Percentiles rank a stretch among this genome's conserved stretches.
Conservation (phyloP, 345 rosid species). For the Salix purpurea region DNA sequence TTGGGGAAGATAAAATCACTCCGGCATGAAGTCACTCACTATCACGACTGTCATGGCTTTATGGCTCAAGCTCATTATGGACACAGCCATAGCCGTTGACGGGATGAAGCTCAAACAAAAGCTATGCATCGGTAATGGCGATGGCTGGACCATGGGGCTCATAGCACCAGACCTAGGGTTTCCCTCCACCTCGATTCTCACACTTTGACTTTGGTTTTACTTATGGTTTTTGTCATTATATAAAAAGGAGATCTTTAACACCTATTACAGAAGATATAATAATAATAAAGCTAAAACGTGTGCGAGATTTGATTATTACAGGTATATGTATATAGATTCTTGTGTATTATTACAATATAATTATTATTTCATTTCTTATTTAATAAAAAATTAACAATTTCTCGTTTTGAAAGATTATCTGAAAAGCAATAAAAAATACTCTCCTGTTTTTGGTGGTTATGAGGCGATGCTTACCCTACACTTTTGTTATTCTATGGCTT, state of each 20-base stretch:
- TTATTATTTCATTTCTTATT: no score
- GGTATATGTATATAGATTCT: no score
- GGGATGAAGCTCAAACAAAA: not conserved
- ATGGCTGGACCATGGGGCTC: slow-evolving; percentile 13
- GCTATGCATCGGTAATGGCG: not conserved
- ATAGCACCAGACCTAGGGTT: slow-evolving; percentile 21
- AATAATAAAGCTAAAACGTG: no score
- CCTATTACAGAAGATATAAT: not conserved
- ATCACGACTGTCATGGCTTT: not conserved
- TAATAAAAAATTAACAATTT: no score
- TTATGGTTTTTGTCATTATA: not conserved
- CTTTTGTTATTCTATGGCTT: no score
- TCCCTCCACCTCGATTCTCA: slow-evolving; percentile 10
- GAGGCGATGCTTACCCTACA: not conserved
- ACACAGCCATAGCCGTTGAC: not conserved
- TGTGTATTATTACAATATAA: no score
- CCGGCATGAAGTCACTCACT: not conserved
- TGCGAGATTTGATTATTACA: no score
- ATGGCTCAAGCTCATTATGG: not conserved
- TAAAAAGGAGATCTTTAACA: not conserved
- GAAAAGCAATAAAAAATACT: no score
- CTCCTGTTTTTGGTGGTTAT: slow-evolving; percentile 1
- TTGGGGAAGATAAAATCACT: not conserved
- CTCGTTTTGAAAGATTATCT: no score
- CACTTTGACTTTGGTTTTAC: slow-evolving; percentile 1